Percentiles rank a stretch among this genome's conserved stretches.
Conservation (phyloP, 495 filamentous ascomycete genomes). For the Aspergillus sclerotiicarbonarius region DNA sequence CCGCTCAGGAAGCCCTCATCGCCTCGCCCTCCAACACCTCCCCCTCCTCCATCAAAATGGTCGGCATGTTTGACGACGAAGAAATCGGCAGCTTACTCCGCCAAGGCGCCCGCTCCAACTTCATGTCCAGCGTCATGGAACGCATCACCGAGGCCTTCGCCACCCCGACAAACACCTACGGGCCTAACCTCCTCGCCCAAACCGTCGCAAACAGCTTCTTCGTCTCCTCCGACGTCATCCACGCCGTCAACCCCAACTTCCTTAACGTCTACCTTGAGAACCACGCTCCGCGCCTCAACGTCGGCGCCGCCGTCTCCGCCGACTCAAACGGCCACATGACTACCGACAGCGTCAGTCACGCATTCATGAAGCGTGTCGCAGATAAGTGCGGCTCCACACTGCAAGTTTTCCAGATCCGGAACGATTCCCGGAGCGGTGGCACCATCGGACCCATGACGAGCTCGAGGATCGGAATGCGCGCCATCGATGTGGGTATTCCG, state of each 20-base stretch:
- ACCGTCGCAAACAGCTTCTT: constrained; percentile 93
- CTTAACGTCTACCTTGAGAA: constrained; percentile 72
- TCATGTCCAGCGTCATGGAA: constrained; percentile 74
- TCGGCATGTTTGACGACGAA: constrained; percentile 92
- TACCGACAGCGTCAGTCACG: constrained; percentile 77
- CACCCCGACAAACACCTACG: constrained; percentile 33
- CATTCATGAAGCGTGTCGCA: constrained; percentile 71
- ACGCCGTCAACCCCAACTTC: constrained; percentile 96
- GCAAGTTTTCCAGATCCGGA: constrained; percentile 93
- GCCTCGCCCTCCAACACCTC: constrained; percentile 55
- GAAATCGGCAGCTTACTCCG: constrained; percentile 89
- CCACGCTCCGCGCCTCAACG: constrained; percentile 86
- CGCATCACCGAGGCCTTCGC: constrained; percentile 74
- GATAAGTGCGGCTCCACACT: constrained; percentile 64
- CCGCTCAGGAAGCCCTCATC: constrained; percentile 83
- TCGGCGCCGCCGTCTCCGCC: constrained; percentile 78
- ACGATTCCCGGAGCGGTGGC: constrained; percentile 82
- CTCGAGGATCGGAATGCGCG: constrained; percentile 73
- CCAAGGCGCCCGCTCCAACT: constrained; percentile 87
- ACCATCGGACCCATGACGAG: constrained; percentile 95
- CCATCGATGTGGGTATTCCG: constrained; percentile 86
- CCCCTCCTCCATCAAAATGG: constrained; percentile 69
- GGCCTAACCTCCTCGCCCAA: constrained; percentile 69
- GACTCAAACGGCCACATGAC: constrained; percentile 94
- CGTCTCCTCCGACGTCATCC: constrained; percentile 87